phyloP scores from a whole-genome alignment of 441 rosid species.

The Euphorbia celastroides region DNA sequence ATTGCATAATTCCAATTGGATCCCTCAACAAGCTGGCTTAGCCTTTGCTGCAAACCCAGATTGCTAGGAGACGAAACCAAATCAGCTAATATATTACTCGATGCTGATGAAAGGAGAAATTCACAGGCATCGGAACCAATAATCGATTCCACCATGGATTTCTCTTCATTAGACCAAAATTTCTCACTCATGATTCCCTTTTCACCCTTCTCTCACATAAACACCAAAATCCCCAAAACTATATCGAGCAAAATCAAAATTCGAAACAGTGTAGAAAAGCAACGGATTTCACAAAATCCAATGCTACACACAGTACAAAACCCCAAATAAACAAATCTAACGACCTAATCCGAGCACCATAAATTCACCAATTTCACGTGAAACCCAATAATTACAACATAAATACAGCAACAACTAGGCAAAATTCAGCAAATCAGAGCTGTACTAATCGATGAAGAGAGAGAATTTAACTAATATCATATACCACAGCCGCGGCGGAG shows the following conservation, averaged over 20 bases:
- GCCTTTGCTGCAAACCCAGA: constrained; percentile 69
- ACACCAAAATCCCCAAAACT: neutral
- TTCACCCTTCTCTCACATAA: neutral
- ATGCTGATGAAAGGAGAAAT: constrained; percentile 50
- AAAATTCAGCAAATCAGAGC: neutral
- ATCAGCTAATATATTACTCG: constrained; percentile 36
- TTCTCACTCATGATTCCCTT: constrained; percentile 55
- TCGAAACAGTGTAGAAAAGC: neutral
- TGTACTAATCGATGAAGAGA: neutral
- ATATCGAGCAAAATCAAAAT: neutral
- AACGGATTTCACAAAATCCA: neutral
- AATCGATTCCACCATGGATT: constrained; percentile 61
- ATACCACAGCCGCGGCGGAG: neutral
- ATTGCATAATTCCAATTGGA: constrained; percentile 83
- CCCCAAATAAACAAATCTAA: neutral
- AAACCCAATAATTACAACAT: neutral
- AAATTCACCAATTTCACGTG: constrained; percentile 2
- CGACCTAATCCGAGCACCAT: neutral
- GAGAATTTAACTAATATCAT: neutral
- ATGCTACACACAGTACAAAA: constrained; percentile 6
- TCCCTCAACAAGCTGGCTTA: constrained; percentile 61
- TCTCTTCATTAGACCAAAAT: constrained; percentile 60
- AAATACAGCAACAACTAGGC: neutral
- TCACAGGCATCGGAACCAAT: constrained; percentile 71
- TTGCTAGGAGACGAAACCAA: constrained; percentile 43